Conservation (phyloP, 169 alveolate genomes). For the Plasmodium falciparum region DNA sequence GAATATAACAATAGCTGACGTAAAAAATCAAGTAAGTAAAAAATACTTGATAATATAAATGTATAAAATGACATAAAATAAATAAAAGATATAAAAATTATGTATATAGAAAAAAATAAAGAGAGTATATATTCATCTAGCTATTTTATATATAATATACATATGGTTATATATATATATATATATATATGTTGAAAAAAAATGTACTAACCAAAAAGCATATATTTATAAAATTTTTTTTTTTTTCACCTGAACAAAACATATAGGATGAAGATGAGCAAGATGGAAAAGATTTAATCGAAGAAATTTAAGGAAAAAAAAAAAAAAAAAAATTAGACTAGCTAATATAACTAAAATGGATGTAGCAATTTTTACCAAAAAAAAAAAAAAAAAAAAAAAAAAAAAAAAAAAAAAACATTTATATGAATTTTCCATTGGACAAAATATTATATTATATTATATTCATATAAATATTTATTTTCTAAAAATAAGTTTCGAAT, state of each 20-base stretch:
- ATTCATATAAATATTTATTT: no score
- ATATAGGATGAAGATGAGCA: slow-evolving; percentile 35
- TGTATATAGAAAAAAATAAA: no score
- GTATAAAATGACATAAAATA: no score
- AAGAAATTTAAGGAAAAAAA: slow-evolving; percentile 8
- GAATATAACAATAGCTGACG: slow-evolving; percentile 72
- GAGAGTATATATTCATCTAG: no score
- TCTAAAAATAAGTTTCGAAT: no score
- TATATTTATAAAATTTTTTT: neutral
- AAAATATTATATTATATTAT: no score
- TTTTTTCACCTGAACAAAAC: slow-evolving; percentile 45
- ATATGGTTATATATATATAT: neutral
- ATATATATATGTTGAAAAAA: neutral
- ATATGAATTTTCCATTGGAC: neutral
- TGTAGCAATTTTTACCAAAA: slow-evolving; percentile 7
- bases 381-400: neutral
- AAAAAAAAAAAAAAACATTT: neutral
- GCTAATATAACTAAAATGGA: slow-evolving; percentile 9
- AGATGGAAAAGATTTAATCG: slow-evolving; percentile 33
- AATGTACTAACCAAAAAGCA: neutral
- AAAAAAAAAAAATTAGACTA: slow-evolving; percentile 8
- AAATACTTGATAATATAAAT: neutral
- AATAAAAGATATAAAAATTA: no score
- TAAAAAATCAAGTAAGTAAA: slow-evolving; percentile 33
- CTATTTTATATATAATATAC: no score